Conservation (phyloP, 768 basidiomycete species). For the Trichaptum fuscoviolaceum region DNA sequence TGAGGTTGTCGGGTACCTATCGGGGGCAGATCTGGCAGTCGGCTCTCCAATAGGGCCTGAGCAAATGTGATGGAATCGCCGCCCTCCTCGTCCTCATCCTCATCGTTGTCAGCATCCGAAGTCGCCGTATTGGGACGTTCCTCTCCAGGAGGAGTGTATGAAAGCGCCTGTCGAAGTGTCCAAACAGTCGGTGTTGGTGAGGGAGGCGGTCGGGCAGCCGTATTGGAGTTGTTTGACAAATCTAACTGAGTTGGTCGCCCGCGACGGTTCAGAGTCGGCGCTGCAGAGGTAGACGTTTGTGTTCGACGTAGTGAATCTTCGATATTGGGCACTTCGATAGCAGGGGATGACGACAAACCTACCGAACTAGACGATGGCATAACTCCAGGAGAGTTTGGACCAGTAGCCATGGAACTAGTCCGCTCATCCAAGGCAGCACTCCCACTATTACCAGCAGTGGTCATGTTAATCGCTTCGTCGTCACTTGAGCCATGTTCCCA, state of each 20-base stretch:
- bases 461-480: constrained; percentile 79
- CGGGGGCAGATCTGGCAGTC: constrained; percentile 70
- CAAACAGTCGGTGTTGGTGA: constrained; percentile 60
- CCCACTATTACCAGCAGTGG: constrained; percentile 77
- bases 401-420: constrained; percentile 53
- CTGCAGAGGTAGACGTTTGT: background rate
- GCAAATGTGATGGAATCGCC: constrained; percentile 66
- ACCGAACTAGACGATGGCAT: background rate
- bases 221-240: constrained; percentile 38
- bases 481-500: constrained; percentile 68
- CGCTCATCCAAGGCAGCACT: constrained; percentile 80
- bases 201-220: constrained; percentile 32
- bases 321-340: constrained; percentile 3
- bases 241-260: constrained; percentile 67
- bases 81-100: constrained; percentile 41
- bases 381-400: constrained; percentile 9
- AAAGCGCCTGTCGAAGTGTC: constrained; percentile 60
- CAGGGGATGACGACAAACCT: background rate
- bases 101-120: constrained; percentile 53
- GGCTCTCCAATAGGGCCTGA: constrained; percentile 73
- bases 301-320: background rate
- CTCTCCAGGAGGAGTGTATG: constrained; percentile 36
- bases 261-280: constrained; percentile 30
- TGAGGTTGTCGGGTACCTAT: constrained; percentile 60
- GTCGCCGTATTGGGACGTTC: constrained; percentile 16